Base-by-base conservation (phyloP, 331 rosid species). In the Quercus phellos region DNA sequence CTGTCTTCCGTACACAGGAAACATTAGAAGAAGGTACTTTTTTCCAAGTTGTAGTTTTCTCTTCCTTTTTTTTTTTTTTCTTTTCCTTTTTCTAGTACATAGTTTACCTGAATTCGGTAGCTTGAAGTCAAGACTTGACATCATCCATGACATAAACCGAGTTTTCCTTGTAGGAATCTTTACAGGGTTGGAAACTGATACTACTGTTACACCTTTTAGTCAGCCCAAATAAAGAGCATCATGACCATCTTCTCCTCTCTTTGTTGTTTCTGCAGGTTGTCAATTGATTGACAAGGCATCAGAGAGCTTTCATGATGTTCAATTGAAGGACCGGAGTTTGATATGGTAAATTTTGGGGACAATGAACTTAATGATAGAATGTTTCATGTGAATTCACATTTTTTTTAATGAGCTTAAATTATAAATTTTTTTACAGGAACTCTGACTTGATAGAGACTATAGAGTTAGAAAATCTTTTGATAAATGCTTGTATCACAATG, bases 1-100 rank as follows among this genome's bases (percentile, higher is more conserved):
- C 99, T 83, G 99, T 95, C 59, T 95, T 95, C 89, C 99, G 99
- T 54, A 93, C 97, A 38, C 96, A 91, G 74, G 99, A 92, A 79
- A 92, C 96, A 46, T 85, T 95, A 80, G 93, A 84, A 87, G 99
- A 94, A 91, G 98, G 96, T 89, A 84, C 13, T 63, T 34, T 24
- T 68, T 68, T 3, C 51, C 26, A 34, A 66, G 69, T 32, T 66
- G 3, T 6, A 4, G 71, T 66, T 66, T 32, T 22, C 2, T 2
- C 16, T 4, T 66, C 18, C 4, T 18, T 66, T 24, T 24, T 66
- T 66, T 32, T 43, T 1, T 2, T 6, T 4, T 66, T 32, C 4
- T 18, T 66, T 34, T 18, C 9, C n/a, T 61, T 9, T n/a, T 32
- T 12, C 9, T 11, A 34, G 38, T 35, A 2, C 55, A 67, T 42